Evolutionary conservation across 768 basidiomycete genomes (phyloP).

Genomic region (Termitomyces sp.): DNA sequence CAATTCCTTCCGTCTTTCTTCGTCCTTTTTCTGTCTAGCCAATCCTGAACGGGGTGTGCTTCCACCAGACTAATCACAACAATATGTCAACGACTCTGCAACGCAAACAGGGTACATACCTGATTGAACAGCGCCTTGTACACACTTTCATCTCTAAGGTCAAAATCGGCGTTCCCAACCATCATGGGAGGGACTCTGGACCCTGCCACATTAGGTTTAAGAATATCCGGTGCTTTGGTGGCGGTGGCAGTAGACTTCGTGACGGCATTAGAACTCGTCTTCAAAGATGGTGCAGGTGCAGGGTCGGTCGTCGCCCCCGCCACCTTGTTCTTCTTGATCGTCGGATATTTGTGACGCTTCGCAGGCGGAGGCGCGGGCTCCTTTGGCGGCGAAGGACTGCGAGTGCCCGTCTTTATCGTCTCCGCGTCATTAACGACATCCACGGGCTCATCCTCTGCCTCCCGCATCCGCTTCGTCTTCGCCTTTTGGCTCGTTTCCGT

Average conservation of each 20-base stretch:
- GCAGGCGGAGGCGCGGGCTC: slow-evolving; percentile 26
- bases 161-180: slow-evolving; percentile 51
- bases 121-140: slow-evolving; percentile 61
- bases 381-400: slow-evolving; percentile 24
- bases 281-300: slow-evolving; percentile 12
- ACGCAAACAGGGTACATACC: slow-evolving; percentile 25
- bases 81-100: not conserved
- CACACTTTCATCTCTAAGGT: slow-evolving; percentile 56
- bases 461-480: slow-evolving; percentile 28
- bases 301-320: slow-evolving; percentile 21
- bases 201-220: slow-evolving; percentile 17
- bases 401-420: slow-evolving; percentile 14
- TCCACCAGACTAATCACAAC: slow-evolving; percentile 31
- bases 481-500: slow-evolving; percentile 17
- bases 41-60: slow-evolving; percentile 39
- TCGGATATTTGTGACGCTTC: slow-evolving; percentile 49
- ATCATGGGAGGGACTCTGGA: slow-evolving; percentile 35
- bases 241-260: slow-evolving; percentile 23
- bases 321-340: slow-evolving; percentile 64
- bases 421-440: slow-evolving; percentile 29
- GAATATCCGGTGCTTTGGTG: slow-evolving; percentile 24
- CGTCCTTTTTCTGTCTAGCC: slow-evolving; percentile 49
- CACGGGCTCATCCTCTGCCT: slow-evolving; percentile 26
- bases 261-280: slow-evolving; percentile 22
- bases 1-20: slow-evolving; percentile 64